A percentile compares a stretch with the other conserved stretches of the same genome.
Conservation (phyloP, 768 basidiomycete species). For the Russula earlei region DNA sequence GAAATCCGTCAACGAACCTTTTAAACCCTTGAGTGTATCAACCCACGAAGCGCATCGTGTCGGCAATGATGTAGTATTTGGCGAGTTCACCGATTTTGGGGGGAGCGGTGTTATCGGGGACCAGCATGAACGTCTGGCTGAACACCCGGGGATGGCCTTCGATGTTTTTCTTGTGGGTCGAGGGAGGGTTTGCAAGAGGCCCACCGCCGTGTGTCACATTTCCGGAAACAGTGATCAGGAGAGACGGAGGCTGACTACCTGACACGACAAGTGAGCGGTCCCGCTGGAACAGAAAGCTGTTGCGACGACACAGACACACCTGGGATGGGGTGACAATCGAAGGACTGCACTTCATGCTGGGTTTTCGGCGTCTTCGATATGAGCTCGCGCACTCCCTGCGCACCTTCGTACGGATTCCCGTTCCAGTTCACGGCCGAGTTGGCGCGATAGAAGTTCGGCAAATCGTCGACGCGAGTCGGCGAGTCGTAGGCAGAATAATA, state of each 20-base stretch:
- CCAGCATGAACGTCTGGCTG: constrained; percentile 79
- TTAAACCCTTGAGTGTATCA: constrained; percentile 23
- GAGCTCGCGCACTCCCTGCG: constrained; percentile 56
- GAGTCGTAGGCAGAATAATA: constrained; percentile 83
- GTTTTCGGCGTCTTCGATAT: constrained; percentile 67
- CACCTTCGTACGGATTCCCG: constrained; percentile 68
- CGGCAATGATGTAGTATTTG: constrained; percentile 74
- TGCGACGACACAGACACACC: constrained; percentile 33
- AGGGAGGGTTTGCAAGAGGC: constrained; percentile 46
- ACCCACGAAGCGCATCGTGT: constrained; percentile 76
- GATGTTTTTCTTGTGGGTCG: constrained; percentile 35
- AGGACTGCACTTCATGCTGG: constrained; percentile 78
- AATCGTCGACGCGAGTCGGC: constrained; percentile 58
- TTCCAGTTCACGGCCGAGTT: constrained; percentile 79
- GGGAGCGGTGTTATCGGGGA: constrained; percentile 60
- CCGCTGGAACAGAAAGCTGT: background rate
- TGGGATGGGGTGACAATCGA: constrained; percentile 85
- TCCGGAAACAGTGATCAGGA: constrained; percentile 73
- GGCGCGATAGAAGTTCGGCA: constrained; percentile 75
- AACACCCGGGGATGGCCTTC: constrained; percentile 81
- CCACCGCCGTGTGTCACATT: constrained; percentile 63
- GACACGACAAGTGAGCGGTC: background rate
- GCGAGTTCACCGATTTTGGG: constrained; percentile 64
- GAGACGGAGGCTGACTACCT: constrained; percentile 73
- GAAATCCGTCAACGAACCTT: background rate